These are phyloP conservation scores for Peziza echinospora DNA, from an alignment of 495 filamentous ascomycete species.

Conservation along the genomic window DNA sequence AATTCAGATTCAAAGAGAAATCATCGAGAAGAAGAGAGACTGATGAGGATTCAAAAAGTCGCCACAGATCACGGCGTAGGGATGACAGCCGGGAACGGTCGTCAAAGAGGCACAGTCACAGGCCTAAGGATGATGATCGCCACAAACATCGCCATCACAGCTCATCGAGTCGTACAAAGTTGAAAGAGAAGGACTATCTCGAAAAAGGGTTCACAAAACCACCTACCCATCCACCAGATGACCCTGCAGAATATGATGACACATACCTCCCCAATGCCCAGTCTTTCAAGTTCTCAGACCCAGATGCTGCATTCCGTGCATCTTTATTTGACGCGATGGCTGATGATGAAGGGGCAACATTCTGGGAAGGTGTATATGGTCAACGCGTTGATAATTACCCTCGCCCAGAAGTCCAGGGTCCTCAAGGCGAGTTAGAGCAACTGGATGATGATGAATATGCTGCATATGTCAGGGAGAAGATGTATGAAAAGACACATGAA, in stretches of 20 bases:
- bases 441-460: slow-evolving; percentile 90
- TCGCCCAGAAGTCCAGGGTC: slow-evolving; percentile 15
- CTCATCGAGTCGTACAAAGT: slow-evolving; percentile 8
- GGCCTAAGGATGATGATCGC: not conserved
- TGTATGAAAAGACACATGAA: slow-evolving; percentile 77
- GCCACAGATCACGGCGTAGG: not conserved
- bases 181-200: not conserved
- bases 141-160: not conserved
- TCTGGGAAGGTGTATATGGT: slow-evolving; percentile 87
- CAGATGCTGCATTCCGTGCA: slow-evolving; percentile 64
- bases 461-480: slow-evolving; percentile 54
- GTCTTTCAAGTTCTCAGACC: slow-evolving; percentile 24
- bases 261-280: slow-evolving; percentile 27
- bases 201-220: not conserved
- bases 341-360: slow-evolving; percentile 87
- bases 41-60: slow-evolving; percentile 2
- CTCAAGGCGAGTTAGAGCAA: slow-evolving; percentile 42
- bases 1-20: slow-evolving; percentile 16
- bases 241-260: slow-evolving; percentile 28
- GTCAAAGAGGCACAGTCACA: not conserved
- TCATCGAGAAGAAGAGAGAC: not conserved
- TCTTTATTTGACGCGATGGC: slow-evolving; percentile 98
- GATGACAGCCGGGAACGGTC: not conserved
- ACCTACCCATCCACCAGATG: slow-evolving; percentile 4
- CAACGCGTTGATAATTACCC: slow-evolving; percentile 63